Base-by-base conservation (phyloP, 179 eudicot genomes). In the Drosera spatulata region DNA sequence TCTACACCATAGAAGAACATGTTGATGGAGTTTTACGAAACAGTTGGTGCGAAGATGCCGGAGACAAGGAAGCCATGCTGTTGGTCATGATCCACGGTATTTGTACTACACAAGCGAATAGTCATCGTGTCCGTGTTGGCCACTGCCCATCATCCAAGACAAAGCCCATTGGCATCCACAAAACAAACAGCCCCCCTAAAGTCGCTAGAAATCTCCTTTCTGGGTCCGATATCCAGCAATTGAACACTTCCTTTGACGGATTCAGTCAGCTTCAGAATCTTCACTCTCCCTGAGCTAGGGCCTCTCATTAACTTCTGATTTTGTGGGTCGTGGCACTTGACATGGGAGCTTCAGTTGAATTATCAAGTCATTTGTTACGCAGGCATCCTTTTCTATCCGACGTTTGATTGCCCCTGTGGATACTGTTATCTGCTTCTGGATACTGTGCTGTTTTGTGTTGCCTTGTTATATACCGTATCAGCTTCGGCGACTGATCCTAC, bases 31-130 rank as follows among this genome's bases (percentile, higher is more conserved):
- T 82, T 58, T 82, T 84, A 4, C 75, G 69, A 66, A 94, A 85
- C 79, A 76, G 82, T 58, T 90, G 99, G 99, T 94, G 99, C 59
- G 99, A 94, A 80, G 95, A 94, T 72, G 83, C 85, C 42, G 79
- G 88, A 53, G 99, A 90, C 74, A 85, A 77, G 68, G 99, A 87
- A 71, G 88, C 79, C 48, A 85, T 87, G 14, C 63, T 94, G 61
- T 75, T 71, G 66, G 76, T 85, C 7, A 77, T 73, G 66, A 76
- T 86, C 57, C 80, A 56, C 2, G 97, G 99, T 56, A 71, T 73
- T 63, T 81, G 73, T 77, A 71, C 94, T 6, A 70, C 82, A 2
- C 73, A 76, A 68, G 63, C 61, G 22, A 75, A 56, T 68, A 61
- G 70, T 63, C 94, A 94, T 69, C 91, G 97, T 6, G 73, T 94